Evolutionary conservation across 495 filamentous ascomycete genomes (phyloP).

Genomic region (Platismatia glauca): DNA sequence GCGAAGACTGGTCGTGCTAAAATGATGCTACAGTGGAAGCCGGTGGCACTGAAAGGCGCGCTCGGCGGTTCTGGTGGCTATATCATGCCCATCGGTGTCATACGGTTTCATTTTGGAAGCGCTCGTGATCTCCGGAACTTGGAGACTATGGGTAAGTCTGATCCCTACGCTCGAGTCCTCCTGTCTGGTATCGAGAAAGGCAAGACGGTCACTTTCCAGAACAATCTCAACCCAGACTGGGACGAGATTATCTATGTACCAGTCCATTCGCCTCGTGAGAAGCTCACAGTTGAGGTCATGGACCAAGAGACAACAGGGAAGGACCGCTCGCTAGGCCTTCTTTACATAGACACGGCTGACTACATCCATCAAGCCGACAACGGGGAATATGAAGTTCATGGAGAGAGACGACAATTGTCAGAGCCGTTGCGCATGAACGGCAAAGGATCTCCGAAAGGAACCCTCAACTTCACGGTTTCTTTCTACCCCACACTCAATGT

Average conservation of each 20-base stretch:
- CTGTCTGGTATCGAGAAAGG: slow-evolving; percentile 83
- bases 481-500: slow-evolving; percentile 88
- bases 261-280: slow-evolving; percentile 78
- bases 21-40: slow-evolving; percentile 87
- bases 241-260: slow-evolving; percentile 94
- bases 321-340: slow-evolving; percentile 73
- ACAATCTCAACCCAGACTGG: slow-evolving; percentile 91
- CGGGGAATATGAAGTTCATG: slow-evolving; percentile 75
- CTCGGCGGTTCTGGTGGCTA: slow-evolving; percentile 77
- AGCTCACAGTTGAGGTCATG: slow-evolving; percentile 86
- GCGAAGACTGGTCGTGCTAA: slow-evolving; percentile 79
- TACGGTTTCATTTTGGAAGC: slow-evolving; percentile 85
- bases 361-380: slow-evolving; percentile 68
- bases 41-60: slow-evolving; percentile 70
- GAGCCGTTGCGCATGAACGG: slow-evolving; percentile 58
- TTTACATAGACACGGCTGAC: slow-evolving; percentile 67
- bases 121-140: slow-evolving; percentile 80
- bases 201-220: slow-evolving; percentile 89
- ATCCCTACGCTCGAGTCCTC: slow-evolving; percentile 83
- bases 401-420: slow-evolving; percentile 55
- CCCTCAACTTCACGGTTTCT: slow-evolving; percentile 70
- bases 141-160: slow-evolving; percentile 92
- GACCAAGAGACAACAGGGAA: slow-evolving; percentile 83
- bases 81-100: slow-evolving; percentile 82
- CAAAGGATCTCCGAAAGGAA: slow-evolving; percentile 64